phyloP scores from a whole-genome alignment of 1,284 basidiomycete species.

The Apiotrichum laibachii region DNA sequence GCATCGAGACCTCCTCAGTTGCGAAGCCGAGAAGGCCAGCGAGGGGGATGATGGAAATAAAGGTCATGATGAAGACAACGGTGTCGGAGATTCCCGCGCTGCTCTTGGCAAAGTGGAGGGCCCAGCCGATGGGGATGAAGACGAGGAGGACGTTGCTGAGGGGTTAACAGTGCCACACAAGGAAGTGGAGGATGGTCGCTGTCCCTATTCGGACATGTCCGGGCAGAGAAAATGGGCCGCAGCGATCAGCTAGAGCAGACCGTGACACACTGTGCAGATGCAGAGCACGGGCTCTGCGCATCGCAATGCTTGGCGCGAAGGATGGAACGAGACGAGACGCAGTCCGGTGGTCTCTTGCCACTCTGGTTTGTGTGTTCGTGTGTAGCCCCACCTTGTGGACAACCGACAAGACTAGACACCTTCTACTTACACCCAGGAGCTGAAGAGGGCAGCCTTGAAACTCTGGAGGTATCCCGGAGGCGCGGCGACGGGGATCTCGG shows the following conservation, averaged over 20 bases:
- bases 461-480: constrained; percentile 47
- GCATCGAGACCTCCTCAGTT: constrained; percentile 78
- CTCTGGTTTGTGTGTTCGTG: too few species aligned
- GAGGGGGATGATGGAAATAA: constrained; percentile 52
- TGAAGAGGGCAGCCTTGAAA: constrained; percentile 43
- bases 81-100: constrained; percentile 46
- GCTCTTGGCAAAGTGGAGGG: constrained; percentile 49
- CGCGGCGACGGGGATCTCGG: constrained; percentile 44
- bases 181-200: neutral
- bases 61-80: constrained; percentile 46
- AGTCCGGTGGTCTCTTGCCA: neutral
- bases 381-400: neutral
- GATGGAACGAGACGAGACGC: too few species aligned
- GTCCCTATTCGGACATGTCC: too few species aligned
- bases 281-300: too few species aligned
- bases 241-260: too few species aligned
- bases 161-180: neutral
- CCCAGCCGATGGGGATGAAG: constrained; percentile 54
- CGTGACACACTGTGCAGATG: too few species aligned
- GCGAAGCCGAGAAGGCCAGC: constrained; percentile 61
- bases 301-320: too few species aligned
- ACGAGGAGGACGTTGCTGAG: constrained; percentile 51
- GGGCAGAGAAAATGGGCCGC: too few species aligned
- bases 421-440: constrained; percentile 49
- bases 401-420: neutral